Percentiles rank a stretch among this genome's conserved stretches.
These are phyloP conservation scores for Halteria grandinella DNA, from an alignment of 73 alveolate genomes.

Conservation along the genomic window DNA sequence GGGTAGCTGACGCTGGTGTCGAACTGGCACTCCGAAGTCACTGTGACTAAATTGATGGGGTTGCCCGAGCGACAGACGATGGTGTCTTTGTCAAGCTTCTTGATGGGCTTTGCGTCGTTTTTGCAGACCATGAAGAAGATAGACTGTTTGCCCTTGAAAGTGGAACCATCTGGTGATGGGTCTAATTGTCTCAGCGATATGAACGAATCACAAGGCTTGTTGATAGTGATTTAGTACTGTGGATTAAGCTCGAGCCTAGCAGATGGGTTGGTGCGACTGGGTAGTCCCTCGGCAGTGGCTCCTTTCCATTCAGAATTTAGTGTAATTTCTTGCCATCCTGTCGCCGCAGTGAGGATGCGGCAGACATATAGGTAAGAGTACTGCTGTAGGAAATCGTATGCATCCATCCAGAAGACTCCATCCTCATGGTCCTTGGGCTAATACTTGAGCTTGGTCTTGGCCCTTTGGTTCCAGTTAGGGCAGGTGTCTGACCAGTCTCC, in stretches of 20 bases:
- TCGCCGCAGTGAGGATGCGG: constrained; percentile 58
- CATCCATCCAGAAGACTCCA: constrained; percentile 90
- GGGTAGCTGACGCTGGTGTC: constrained; percentile 59
- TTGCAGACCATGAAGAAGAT: constrained; percentile 70
- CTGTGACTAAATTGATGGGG: constrained; percentile 41
- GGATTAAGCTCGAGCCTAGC: constrained; percentile 69
- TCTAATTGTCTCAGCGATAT: constrained; percentile 63
- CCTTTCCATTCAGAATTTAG: constrained; percentile 81
- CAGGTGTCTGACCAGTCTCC: constrained; percentile 72
- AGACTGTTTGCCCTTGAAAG: constrained; percentile 75
- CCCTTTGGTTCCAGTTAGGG: constrained; percentile 72
- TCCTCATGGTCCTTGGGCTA: constrained; percentile 61
- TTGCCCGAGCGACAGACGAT: constrained; percentile 42
- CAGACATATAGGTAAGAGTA: constrained; percentile 66
- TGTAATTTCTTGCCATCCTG: constrained; percentile 50
- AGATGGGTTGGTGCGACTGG: constrained; percentile 65
- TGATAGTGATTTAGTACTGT: constrained; percentile 60
- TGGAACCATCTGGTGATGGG: constrained; percentile 27
- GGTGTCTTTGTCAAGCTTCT: constrained; percentile 33
- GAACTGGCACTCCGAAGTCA: constrained; percentile 50
- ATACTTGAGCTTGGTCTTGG: constrained; percentile 43
- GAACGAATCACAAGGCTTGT: constrained; percentile 68
- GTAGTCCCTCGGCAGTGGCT: constrained; percentile 80
- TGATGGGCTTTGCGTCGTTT: constrained; percentile 33
- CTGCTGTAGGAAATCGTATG: constrained; percentile 72